Base-by-base conservation (phyloP, 192 early-diverging fungal genomes). In the Spizellomyces sp. region DNA sequence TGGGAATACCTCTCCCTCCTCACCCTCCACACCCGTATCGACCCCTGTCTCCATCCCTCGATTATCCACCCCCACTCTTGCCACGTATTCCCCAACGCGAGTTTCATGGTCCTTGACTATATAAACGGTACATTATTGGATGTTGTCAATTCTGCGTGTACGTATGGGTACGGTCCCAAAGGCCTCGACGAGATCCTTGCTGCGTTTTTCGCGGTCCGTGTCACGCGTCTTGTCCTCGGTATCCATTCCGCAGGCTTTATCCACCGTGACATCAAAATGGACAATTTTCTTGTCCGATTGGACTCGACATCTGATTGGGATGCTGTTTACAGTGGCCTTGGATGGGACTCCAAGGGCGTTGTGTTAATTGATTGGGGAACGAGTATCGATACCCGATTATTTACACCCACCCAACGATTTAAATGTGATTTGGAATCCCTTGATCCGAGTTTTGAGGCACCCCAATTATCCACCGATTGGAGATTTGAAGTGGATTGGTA, bases 401-500 rank as follows among this genome's bases (percentile, higher is more conserved):
- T 86, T 46, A 41, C 58, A 2, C 52, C 46, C 17, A 56, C 62
- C 17, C 76, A 82, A 46, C 36, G 44, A 1, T 81, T 83, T 43
- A 48, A 59, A 8, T n/a, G 62, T 42, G 62, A 19, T 50, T 41
- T 45, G 4, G 59, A 21, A 2, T 43, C 70, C 58, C 64, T 61
- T 62, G 52, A 10, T 65, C 70, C 48, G 77, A 83, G 47, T 83
- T 78, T 68, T 88, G 85, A 83, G 85, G 87, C 66, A 59, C 79
- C 41, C 44, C 70, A 45, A 81, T 79, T 50, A 77, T 74, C 27
- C 27, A 14, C n/a, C 27, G 47, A 75, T n/a, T 82, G 76, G 67
- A 76, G 42, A 46, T 87, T 79, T 66, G 83, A 87, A 59, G 57
- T 73, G 19, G 86, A 87, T 60, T 85, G 84, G 86, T 86, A 84